Conservation (phyloP, 352 stramenopile species). For the Peronosclerospora sorghi region DNA sequence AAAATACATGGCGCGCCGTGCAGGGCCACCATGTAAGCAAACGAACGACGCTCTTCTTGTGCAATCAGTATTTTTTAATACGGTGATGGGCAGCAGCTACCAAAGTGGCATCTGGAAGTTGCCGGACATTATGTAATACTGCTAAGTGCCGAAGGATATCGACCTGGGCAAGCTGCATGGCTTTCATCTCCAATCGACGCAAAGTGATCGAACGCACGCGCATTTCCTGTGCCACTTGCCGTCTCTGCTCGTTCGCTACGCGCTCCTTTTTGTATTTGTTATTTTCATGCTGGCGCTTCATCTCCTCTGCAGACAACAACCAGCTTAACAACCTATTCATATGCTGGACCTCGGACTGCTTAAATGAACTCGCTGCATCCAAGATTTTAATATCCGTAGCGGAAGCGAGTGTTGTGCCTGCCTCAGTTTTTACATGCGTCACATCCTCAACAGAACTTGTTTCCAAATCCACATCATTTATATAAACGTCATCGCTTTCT, state of each 20-base stretch:
- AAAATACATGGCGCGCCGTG: no score
- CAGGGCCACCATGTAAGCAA: no score
- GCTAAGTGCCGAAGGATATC: constrained; percentile 67
- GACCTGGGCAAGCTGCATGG: constrained; percentile 73
- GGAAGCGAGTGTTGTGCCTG: background rate
- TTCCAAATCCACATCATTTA: constrained; percentile 41
- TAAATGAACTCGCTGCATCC: constrained; percentile 40
- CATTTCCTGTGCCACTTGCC: constrained; percentile 60
- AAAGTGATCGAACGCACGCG: constrained; percentile 47
- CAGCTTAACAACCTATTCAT: constrained; percentile 84
- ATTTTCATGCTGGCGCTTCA: constrained; percentile 71
- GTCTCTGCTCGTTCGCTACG: constrained; percentile 51
- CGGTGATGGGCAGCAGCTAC: no score
- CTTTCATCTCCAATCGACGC: constrained; percentile 72
- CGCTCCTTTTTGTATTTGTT: constrained; percentile 74
- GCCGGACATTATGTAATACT: constrained; percentile 48
- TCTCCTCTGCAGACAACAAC: constrained; percentile 77
- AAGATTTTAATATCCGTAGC: constrained; percentile 1
- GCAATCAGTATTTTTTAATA: no score
- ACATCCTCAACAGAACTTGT: constrained; percentile 29
- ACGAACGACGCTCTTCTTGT: no score
- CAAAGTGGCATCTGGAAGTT: constrained; percentile 37
- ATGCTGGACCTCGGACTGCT: constrained; percentile 80
- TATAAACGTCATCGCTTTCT: constrained; percentile 15
- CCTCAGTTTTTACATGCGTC: constrained; percentile 18